Evolutionary conservation across 495 filamentous ascomycete species (phyloP).

Genomic region (Penicillium tannophilum): DNA sequence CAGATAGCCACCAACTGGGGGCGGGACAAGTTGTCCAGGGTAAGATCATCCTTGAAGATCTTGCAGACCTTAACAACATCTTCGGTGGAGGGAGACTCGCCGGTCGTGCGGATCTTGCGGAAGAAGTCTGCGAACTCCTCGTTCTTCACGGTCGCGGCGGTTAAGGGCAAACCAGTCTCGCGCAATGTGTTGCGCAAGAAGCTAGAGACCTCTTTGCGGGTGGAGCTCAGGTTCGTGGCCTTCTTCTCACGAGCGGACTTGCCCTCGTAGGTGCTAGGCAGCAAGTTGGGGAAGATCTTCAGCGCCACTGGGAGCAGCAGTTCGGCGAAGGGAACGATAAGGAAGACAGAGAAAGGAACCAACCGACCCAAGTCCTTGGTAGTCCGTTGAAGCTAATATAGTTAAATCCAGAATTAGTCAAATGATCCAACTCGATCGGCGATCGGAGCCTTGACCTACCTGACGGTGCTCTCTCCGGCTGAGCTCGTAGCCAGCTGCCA

Average conservation of each 20-base stretch:
- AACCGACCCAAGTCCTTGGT: slow-evolving; percentile 91
- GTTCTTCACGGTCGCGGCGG: slow-evolving; percentile 79
- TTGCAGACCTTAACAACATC: slow-evolving; percentile 99
- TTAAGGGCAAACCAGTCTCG: slow-evolving; percentile 90
- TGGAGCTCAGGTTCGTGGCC: slow-evolving; percentile 77
- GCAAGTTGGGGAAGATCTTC: slow-evolving; percentile 92
- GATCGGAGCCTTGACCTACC: slow-evolving; percentile 35
- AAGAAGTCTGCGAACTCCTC: slow-evolving; percentile 99
- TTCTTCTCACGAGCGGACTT: slow-evolving; percentile 88
- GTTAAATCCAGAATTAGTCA: slow-evolving; percentile 16
- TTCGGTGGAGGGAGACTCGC: slow-evolving; percentile 80
- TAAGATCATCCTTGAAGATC: slow-evolving; percentile 98
- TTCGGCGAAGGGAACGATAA: slow-evolving; percentile 96
- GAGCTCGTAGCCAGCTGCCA: slow-evolving; percentile 97
- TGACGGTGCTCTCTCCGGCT: slow-evolving; percentile 91
- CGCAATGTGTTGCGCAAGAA: slow-evolving; percentile 89
- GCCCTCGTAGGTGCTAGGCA: slow-evolving; percentile 96
- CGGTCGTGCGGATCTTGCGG: slow-evolving; percentile 90
- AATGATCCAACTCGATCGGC: neutral
- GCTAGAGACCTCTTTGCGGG: slow-evolving; percentile 88
- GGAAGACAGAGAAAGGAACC: slow-evolving; percentile 94
- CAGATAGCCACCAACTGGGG: slow-evolving; percentile 97
- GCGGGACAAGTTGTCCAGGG: slow-evolving; percentile 93
- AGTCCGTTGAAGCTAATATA: slow-evolving; percentile 73
- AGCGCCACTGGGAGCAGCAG: slow-evolving; percentile 91